Percentiles rank a stretch among this genome's conserved stretches.
phyloP scores from a whole-genome alignment of 306 rosid genomes.

The Dryas drummondii region DNA sequence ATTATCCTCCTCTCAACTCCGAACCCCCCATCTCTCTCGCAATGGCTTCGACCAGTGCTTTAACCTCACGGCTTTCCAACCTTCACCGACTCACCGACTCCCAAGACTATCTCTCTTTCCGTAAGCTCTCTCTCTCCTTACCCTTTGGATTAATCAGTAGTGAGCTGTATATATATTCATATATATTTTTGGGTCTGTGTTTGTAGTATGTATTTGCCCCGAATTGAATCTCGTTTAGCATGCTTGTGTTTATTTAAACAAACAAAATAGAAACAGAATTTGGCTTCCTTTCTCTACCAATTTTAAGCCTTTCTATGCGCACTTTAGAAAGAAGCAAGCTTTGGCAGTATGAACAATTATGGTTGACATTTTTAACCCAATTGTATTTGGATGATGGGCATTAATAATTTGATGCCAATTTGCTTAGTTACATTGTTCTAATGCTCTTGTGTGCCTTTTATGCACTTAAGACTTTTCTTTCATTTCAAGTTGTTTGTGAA shows the following conservation, averaged over 20 bases:
- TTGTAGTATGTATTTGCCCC: neutral
- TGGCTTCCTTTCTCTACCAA: neutral
- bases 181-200: neutral
- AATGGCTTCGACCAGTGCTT: constrained; percentile 35
- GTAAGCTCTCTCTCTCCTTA: constrained; percentile 15
- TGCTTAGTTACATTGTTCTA: neutral
- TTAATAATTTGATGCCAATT: neutral
- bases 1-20: no score
- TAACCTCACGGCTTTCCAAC: constrained; percentile 24
- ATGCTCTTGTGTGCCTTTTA: neutral
- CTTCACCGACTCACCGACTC: constrained; percentile 15
- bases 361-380: neutral
- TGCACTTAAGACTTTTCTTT: neutral
- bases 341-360: neutral
- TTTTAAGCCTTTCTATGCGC: neutral
- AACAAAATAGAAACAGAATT: neutral
- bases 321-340: neutral
- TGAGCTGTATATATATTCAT: neutral
- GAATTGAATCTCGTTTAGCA: neutral
- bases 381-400: neutral
- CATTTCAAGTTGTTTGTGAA: neutral
- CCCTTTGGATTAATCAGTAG: neutral
- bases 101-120: constrained; percentile 22
- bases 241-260: neutral
- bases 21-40: neutral